These are phyloP conservation scores for Larix kaempferi DNA, from an alignment of 75 land plant species.

Conservation along the genomic window DNA sequence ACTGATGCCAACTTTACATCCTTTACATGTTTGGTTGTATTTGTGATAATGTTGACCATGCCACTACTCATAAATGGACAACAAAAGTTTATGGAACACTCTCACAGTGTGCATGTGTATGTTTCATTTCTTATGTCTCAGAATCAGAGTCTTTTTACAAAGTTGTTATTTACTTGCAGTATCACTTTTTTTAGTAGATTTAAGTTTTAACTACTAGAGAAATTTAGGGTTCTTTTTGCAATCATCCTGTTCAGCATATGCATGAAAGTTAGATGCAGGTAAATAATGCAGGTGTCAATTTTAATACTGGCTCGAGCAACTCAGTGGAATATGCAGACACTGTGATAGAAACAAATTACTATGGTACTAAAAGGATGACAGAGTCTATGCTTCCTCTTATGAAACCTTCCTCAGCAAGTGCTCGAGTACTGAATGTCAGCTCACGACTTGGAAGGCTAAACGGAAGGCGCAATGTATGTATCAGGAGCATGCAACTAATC, in stretches of 20 bases:
- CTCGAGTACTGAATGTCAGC: constrained; percentile 77
- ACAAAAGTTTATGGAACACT: not conserved
- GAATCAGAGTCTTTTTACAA: not conserved
- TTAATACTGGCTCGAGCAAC: constrained; percentile 50
- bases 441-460: constrained; percentile 61
- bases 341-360: constrained; percentile 63
- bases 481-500: too few relatives aligned
- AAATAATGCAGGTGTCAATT: constrained; percentile 82
- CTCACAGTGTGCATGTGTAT: not conserved
- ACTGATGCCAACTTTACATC: too few relatives aligned
- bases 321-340: constrained; percentile 49
- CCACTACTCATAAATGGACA: not conserved
- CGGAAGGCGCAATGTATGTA: constrained; percentile 63
- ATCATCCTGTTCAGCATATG: not conserved
- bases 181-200: not conserved
- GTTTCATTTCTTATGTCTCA: not conserved
- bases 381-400: constrained; percentile 74
- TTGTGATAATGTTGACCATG: not conserved
- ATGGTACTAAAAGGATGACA: constrained; percentile 59
- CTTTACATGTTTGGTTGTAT: not conserved
- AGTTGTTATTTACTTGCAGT: not conserved
- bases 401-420: constrained; percentile 64
- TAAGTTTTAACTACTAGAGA: too few relatives aligned
- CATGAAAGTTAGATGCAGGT: constrained; percentile 28
- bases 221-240: not conserved